These are phyloP conservation scores for Thielaviopsis cerberus DNA, from an alignment of 2,329 filamentous ascomycete species.

Conservation along the genomic window DNA sequence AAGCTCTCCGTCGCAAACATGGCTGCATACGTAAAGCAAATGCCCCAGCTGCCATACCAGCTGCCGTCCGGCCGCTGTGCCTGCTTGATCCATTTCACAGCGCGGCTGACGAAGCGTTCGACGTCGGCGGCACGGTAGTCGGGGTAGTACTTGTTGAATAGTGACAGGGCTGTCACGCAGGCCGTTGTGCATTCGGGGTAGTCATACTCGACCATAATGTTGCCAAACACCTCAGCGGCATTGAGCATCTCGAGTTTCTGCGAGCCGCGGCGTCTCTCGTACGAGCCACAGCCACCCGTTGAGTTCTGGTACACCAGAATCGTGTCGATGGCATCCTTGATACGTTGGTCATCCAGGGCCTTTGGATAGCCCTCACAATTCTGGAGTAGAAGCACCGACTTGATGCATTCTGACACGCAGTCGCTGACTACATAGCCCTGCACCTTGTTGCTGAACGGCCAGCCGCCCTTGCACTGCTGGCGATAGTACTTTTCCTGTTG, in stretches of 20 bases:
- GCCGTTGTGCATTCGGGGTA: conserved; percentile 97
- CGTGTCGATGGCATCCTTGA: conserved; percentile 79
- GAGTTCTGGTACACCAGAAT: conserved; percentile 78
- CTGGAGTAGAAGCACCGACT: conserved; percentile 71
- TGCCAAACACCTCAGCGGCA: conserved; percentile 86
- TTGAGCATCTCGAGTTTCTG: conserved; percentile 71
- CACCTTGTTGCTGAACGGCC: conserved; percentile 82
- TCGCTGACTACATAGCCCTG: conserved; percentile 95
- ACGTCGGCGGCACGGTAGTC: conserved; percentile 65
- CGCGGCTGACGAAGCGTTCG: conserved; percentile 47
- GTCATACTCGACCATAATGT: conserved; percentile 97
- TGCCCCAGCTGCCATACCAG: conserved; percentile 96
- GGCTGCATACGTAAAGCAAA: conserved; percentile 91
- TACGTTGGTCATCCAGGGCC: conserved; percentile 54
- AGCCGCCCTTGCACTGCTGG: conserved; percentile 78
- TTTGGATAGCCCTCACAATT: conserved; percentile 55
- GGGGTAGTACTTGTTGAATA: conserved; percentile 68
- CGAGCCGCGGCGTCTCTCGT: conserved; percentile 67
- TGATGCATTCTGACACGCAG: conserved; percentile 80
- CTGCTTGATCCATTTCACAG: conserved; percentile 65
- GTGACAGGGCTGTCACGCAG: conserved; percentile 67
- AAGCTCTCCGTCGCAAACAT: conserved; percentile 93
- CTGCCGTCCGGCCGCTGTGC: conserved; percentile 67
- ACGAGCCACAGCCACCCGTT: conserved; percentile 73
- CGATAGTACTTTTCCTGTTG: conserved; percentile 71